Evolutionary conservation across 805 yeast species (phyloP), one percentile per base, ranked within the genome.

Genomic region (Wickerhamiella galacta): DNA sequence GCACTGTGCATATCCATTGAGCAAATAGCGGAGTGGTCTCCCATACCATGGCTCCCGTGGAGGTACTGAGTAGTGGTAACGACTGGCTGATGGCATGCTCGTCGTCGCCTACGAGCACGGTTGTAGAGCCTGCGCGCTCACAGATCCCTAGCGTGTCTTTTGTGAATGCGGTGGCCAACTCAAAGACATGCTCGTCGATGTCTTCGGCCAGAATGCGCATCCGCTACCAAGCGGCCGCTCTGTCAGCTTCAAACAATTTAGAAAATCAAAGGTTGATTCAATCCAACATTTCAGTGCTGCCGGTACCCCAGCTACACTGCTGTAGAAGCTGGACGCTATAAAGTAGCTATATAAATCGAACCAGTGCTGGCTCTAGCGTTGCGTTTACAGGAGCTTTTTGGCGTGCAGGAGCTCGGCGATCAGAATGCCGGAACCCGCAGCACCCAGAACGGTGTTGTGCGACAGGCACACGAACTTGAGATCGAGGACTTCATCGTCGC

Each of bases 391-490:
- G 44, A 81, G 57, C 39, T 70, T 66, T 61, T 77, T 83, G 39
- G 85, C 85, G 39, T 69, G 58, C 47, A 90, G 66, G 35, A 83
- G 65, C 63, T 90, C 98, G 33, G 93, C 98, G 54, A 90, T 90
- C 57, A 90, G 71, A 39, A 90, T 67, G 57, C 98, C 98, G 6
- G 95, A 78, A 54, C 98, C 98, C 17, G 98, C 98, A 51, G 98
- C 98, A 52, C 98, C 98, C 45, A 90, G 81, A 48, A 90, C 70
- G 35, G 98, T 90, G 67, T 90, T 90, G 59, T 90, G 98, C 18
- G 95, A 85, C 44, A 90, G 64, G n/a, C 83, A 90, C 35, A 90
- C 95, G 85, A 90, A 87, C 63, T 90, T 90, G 64, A 69, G 72
- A 57, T 90, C 98, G 46, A 90, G 66, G 9, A 90, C 81, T 6